Evolutionary conservation across 2,329 filamentous ascomycete species (phyloP), one percentile per base, ranked within the genome.

Genomic region (Teratosphaeriaceae sp.): DNA sequence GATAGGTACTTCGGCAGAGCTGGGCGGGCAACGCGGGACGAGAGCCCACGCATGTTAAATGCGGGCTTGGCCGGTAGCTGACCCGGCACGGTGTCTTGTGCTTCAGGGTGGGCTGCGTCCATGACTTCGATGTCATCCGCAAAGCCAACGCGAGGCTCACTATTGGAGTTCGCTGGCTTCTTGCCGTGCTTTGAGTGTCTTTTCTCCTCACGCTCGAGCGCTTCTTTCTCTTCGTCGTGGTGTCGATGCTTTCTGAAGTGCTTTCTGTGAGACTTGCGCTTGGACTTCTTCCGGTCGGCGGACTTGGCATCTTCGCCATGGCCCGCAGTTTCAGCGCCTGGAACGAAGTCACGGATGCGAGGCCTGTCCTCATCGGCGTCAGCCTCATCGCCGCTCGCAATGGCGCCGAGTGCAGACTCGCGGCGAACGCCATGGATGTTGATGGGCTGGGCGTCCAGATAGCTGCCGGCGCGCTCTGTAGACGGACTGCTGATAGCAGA

Each of bases 1-100:
- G 84, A 79, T 3, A 89, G 70, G 36, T 80, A 78, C 56, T 80
- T 85, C 16, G 80, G 77, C 26, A 79, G 62, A 12, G 74, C 73
- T 1, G 81, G 80, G 35, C 75, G 70, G 33, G 19, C 30, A 13
- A 23, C 30, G 19, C 58, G 63, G 9, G 58, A 50, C 1, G 78
- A 82, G 38, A 86, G 77, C 41, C 51, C 46, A 31, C 58, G 59
- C 56, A 61, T 56, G 43, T 62, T 62, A 56, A 59, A 59, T 53
- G 58, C 42, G 21, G 51, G 43, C 39, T 49, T 53, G 33, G 39
- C 48, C 7, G 55, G 43, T 19, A 52, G 30, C 16, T 40, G 30
- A 18, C 45, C 51, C 7, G 46, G 39, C 12, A 24, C 35, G 12
- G 39, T 27, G n/a, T 39, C 21, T 8, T 39, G 38, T 16, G 18